Evolutionary conservation across 371 early-diverging fungal genomes (phyloP).

Genomic region (Mitosporidium daphniae): DNA sequence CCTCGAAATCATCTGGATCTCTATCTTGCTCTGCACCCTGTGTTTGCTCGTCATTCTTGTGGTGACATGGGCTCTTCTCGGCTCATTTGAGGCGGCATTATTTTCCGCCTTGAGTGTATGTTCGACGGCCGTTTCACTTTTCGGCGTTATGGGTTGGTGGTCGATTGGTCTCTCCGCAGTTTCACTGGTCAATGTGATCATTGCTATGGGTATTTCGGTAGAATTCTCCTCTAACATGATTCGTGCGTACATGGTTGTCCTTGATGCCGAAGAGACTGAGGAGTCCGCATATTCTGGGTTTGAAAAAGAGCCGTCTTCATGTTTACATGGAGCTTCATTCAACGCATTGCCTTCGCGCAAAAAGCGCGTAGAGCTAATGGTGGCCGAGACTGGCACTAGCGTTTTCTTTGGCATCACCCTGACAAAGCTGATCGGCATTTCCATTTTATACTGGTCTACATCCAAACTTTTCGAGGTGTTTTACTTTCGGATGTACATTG

Average conservation of each 20-base stretch:
- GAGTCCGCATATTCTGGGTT: too few relatives aligned
- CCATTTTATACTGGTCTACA: constrained; percentile 23
- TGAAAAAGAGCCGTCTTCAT: too few relatives aligned
- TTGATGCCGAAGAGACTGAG: too few relatives aligned
- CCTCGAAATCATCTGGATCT: constrained; percentile 13
- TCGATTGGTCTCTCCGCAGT: constrained; percentile 23
- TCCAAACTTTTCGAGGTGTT: constrained; percentile 32
- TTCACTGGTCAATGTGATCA: constrained; percentile 26
- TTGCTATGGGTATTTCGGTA: constrained; percentile 30
- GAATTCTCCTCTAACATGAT: constrained; percentile 32
- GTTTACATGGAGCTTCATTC: too few relatives aligned
- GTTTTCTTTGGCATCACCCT: constrained; percentile 29
- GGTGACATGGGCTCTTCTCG: constrained; percentile 16
- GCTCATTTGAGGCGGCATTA: constrained; percentile 14
- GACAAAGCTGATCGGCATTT: constrained; percentile 28
- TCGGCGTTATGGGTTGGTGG: constrained; percentile 24
- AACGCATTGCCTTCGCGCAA: too few relatives aligned
- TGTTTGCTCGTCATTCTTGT: constrained; percentile 18
- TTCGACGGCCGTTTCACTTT: constrained; percentile 20
- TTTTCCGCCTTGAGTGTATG: constrained; percentile 17
- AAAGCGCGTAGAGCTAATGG: too few relatives aligned
- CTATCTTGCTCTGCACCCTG: constrained; percentile 13
- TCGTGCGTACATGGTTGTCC: constrained; percentile 17
- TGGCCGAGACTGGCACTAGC: constrained; percentile 1
- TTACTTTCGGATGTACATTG: constrained; percentile 30